Evolutionary conservation across 169 alveolate species (phyloP).

Genomic region (Cryptosporidium ubiquitum): DNA sequence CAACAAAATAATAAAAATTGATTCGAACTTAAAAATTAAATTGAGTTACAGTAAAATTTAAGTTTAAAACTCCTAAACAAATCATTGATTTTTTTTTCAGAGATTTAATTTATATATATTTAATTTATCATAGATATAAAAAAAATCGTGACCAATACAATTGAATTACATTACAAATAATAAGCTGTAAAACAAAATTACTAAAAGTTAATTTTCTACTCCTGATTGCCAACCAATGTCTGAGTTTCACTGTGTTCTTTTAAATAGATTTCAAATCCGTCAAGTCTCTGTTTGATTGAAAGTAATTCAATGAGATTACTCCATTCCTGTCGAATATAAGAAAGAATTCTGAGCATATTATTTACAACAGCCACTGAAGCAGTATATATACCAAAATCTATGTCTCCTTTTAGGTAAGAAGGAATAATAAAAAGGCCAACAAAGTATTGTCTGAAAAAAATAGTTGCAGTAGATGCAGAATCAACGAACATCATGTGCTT

Average conservation of each 20-base stretch:
- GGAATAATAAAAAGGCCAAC: slow-evolving; percentile 39
- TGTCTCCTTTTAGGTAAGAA: slow-evolving; percentile 19
- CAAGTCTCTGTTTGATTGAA: slow-evolving; percentile 46
- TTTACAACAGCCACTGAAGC: slow-evolving; percentile 36
- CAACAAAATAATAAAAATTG: too few relatives aligned
- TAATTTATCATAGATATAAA: too few relatives aligned
- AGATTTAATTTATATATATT: too few relatives aligned
- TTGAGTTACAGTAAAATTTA: not conserved
- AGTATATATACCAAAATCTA: slow-evolving; percentile 64
- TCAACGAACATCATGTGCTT: slow-evolving; percentile 69
- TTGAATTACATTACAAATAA: too few relatives aligned
- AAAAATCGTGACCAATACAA: too few relatives aligned
- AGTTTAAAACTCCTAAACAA: not conserved
- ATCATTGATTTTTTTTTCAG: too few relatives aligned
- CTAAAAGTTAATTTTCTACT: not conserved
- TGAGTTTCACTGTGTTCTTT: not conserved
- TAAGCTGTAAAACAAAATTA: too few relatives aligned
- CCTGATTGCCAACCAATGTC: not conserved
- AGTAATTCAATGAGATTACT: slow-evolving; percentile 47
- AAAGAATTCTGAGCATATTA: slow-evolving; percentile 46
- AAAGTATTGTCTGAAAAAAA: slow-evolving; percentile 23
- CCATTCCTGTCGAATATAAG: slow-evolving; percentile 68
- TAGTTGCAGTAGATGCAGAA: slow-evolving; percentile 45
- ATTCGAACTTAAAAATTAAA: too few relatives aligned
- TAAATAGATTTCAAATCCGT: slow-evolving; percentile 58